Base-by-base conservation (phyloP, 108 stramenopile species). In the Cylindrotheca closterium region DNA sequence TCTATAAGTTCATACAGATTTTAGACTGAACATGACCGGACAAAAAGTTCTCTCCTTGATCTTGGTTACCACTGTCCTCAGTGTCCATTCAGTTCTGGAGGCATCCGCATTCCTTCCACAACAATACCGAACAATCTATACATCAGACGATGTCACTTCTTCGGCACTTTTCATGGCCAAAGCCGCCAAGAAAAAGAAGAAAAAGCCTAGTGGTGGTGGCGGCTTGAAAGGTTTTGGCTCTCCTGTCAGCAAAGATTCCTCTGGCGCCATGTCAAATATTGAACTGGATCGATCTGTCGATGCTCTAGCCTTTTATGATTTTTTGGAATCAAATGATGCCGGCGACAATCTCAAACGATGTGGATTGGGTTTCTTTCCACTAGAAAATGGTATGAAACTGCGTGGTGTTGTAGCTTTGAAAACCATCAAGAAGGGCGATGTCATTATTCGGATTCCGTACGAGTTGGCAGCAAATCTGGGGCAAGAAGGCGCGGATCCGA, bases 401-500 rank as follows among this genome's bases (percentile, higher is more conserved):
- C 79, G 91, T 30, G 91, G 91, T 50, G 78, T 92, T 26, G 73
- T 87, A 1, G 87, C 91, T 18, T 33, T 80, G 61, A 70, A 74
- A 29, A 63, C 77, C 27, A 75, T 92, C 19, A 75, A 73, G 48
- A 85, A 86, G 66, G 91, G 91, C 12, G 84, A 89, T 37, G 55
- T 63, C 30, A 85, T 92, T 32, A 81, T 92, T 54, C 73, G 77
- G 25, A 81, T 92, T 25, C 91, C 91, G 0, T 89, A 87, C 49
- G 87, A 87, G 51, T 56, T 81, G 69, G 82, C 86, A 0, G 30
- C 87, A 17, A 84, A 92, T 67, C 63, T 92, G 25, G 91, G 91
- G 0, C 80, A 69, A 42, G 80, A 87, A 63, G 78, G 58, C 47
- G 63, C 58, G 26, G 87, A 92, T 75, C 87, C 87, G 25, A 86